Evolutionary conservation across 2,329 filamentous ascomycete species (phyloP).

Genomic region (Exserohilum turcica): DNA sequence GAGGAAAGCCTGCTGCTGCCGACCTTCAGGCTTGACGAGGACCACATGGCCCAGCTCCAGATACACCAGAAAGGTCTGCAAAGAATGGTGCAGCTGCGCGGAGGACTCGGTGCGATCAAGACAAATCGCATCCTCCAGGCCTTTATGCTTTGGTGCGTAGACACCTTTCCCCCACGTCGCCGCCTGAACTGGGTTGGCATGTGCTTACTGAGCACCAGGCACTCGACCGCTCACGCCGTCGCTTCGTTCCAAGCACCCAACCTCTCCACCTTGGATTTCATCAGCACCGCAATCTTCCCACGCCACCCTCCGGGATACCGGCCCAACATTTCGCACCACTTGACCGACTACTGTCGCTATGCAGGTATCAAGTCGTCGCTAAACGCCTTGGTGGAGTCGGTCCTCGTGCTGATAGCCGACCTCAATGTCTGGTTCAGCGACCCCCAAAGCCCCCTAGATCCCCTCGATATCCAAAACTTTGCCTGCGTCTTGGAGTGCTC

Average conservation of each 20-base stretch:
- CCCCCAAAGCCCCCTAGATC: constrained; percentile 37
- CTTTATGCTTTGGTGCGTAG: constrained; percentile 49
- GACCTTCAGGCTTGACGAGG: constrained; percentile 28
- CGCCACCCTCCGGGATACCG: constrained; percentile 39
- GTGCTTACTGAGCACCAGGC: constrained; percentile 49
- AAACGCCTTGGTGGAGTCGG: constrained; percentile 33
- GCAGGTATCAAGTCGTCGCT: constrained; percentile 39
- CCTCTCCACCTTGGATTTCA: constrained; percentile 37
- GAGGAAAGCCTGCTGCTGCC: constrained; percentile 41
- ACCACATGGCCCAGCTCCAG: constrained; percentile 38
- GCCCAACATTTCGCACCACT: constrained; percentile 35
- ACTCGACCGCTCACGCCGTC: constrained; percentile 47
- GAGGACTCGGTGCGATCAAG: constrained; percentile 40
- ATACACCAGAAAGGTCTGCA: constrained; percentile 43
- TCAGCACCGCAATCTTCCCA: constrained; percentile 33
- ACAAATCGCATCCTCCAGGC: constrained; percentile 48
- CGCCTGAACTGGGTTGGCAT: constrained; percentile 34
- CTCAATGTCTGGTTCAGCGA: constrained; percentile 44
- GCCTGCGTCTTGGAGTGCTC: constrained; percentile 42
- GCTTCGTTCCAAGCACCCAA: constrained; percentile 43
- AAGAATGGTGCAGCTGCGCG: constrained; percentile 44
- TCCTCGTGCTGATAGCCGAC: constrained; percentile 42
- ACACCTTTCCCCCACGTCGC: constrained; percentile 6
- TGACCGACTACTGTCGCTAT: constrained; percentile 37
- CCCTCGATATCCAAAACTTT: constrained; percentile 46